phyloP scores from a whole-genome alignment of 805 yeast genomes.

The Saturnispora kantuleensis region DNA sequence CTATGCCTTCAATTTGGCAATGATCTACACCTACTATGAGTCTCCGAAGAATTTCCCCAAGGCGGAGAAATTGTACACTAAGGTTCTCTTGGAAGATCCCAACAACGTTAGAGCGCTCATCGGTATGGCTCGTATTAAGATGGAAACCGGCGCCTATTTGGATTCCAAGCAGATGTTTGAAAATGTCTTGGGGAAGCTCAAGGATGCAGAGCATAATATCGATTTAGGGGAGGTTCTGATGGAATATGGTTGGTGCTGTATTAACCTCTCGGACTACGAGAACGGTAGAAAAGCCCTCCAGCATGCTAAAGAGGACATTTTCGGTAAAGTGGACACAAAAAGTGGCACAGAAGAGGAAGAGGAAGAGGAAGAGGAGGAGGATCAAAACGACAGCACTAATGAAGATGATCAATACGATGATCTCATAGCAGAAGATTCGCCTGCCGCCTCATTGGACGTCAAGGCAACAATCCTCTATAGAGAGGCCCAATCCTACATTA shows the following conservation, averaged over 20 bases:
- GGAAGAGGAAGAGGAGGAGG: not conserved
- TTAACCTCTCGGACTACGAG: slow-evolving; percentile 40
- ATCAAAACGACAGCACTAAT: not conserved
- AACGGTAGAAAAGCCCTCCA: slow-evolving; percentile 45
- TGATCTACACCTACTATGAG: slow-evolving; percentile 72
- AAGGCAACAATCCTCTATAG: slow-evolving; percentile 64
- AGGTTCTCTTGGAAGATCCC: slow-evolving; percentile 36
- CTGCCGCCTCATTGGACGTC: slow-evolving; percentile 38
- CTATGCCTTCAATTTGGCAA: slow-evolving; percentile 57
- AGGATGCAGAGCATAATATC: slow-evolving; percentile 29
- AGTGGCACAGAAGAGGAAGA: not conserved
- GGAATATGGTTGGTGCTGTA: slow-evolving; percentile 73
- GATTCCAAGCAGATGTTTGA: slow-evolving; percentile 47
- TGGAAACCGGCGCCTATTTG: slow-evolving; percentile 50
- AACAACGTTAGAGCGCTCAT: slow-evolving; percentile 48
- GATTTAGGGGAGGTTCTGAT: slow-evolving; percentile 5
- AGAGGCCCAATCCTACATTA: slow-evolving; percentile 54
- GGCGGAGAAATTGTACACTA: slow-evolving; percentile 64
- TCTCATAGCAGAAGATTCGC: not conserved
- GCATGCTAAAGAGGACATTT: slow-evolving; percentile 31
- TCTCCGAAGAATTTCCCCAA: slow-evolving; percentile 79
- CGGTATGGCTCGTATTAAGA: slow-evolving; percentile 72
- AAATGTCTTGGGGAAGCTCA: slow-evolving; percentile 31
- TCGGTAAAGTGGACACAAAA: slow-evolving; percentile 26
- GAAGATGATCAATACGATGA: not conserved